Base-by-base conservation (phyloP, 2,329 filamentous ascomycete species). In the Botrytis deweyae region DNA sequence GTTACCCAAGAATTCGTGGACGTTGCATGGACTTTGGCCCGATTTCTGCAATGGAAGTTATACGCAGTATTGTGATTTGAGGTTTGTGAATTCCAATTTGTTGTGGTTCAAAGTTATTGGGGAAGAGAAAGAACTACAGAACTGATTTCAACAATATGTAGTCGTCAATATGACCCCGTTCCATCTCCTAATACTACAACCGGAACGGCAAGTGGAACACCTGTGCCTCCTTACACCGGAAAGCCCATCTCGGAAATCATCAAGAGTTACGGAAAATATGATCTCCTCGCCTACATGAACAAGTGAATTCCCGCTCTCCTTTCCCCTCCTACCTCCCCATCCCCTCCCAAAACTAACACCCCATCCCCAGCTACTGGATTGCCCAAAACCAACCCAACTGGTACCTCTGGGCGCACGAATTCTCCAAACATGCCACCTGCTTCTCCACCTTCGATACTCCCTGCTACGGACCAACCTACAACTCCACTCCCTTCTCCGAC, bases 381-480 rank as follows among this genome's bases (percentile, higher is more conserved):
- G 86, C 85, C 66, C 88, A 88, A 76, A 83, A 83, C 74, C 85
- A 86, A 67, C 84, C 86, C 22, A 91, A 89, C 82, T 80, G 83
- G 69, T 84, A 87, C 49, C 88, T 92, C 82, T 92, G 90, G 89
- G 90, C 82, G 58, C 89, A 91, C 83, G 89, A 92, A 80, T 91
- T 90, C 83, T 86, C 84, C 82, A 92, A 92, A 84, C 89, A 91
- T 81, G 90, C 86, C 4, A 92, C 90, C 22, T 92, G 90, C 84
- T 92, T 84, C 84, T 88, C 86, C 65, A 91, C 87, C 75, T 92
- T 92, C 79, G 88, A 91, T 78, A 82, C 85, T 9, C 86, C 88
- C 44, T 92, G 90, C 85, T 92, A 91, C 81, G 88, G 88, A 0
- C 88, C 89, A 8, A 79, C 84, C 75, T 89, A 58, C 36, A 67